These are phyloP conservation scores for Trichoderma asperellum DNA, from an alignment of 2,329 filamentous ascomycete species.

Conservation along the genomic window DNA sequence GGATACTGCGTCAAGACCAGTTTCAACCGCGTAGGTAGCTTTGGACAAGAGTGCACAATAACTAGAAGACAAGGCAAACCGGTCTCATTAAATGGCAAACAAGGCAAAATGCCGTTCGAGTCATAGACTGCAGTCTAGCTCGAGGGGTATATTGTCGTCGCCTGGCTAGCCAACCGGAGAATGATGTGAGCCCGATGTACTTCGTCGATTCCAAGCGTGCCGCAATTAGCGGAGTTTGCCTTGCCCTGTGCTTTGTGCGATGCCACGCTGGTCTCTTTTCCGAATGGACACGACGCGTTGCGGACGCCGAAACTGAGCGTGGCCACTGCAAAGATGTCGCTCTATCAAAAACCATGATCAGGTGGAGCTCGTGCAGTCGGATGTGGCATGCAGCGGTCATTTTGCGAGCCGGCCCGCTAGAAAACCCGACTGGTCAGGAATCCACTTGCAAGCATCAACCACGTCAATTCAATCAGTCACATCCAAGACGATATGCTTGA, in stretches of 20 bases:
- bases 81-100: neutral
- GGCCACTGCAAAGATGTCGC: neutral
- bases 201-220: neutral
- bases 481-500: neutral
- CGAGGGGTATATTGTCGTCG: constrained; percentile 13
- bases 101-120: neutral
- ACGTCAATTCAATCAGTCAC: neutral
- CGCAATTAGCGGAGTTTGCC: constrained; percentile 1
- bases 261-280: constrained; percentile 8
- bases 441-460: constrained; percentile 1
- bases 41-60: neutral
- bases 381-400: constrained; percentile 28
- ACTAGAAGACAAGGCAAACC: neutral
- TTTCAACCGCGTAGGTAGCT: neutral
- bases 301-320: neutral
- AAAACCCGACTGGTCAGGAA: constrained; percentile 33
- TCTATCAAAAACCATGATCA: constrained; percentile 1
- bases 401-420: constrained; percentile 34
- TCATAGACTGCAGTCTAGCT: neutral
- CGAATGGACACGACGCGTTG: neutral
- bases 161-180: neutral
- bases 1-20: neutral
- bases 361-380: constrained; percentile 15
- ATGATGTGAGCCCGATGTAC: neutral
- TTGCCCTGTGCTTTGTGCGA: neutral